Evolutionary conservation across 768 basidiomycete species (phyloP), one percentile per base, ranked within the genome.

Genomic region (Neoboletus subvelutipes): DNA sequence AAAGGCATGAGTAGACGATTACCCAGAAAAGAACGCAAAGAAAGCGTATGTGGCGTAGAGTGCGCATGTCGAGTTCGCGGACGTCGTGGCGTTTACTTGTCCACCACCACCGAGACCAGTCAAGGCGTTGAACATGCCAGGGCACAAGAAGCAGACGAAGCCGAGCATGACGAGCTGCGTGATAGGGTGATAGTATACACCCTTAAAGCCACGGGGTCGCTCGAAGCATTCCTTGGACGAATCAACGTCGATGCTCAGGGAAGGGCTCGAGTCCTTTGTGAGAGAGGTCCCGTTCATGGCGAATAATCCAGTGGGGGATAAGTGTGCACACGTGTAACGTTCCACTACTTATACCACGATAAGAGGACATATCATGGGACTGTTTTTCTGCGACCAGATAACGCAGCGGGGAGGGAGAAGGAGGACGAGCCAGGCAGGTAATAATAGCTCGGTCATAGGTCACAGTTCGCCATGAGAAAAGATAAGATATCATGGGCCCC

Each of bases 31-130:
- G 75, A 87, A 86, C 4, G 82, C 81, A 11, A 75, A 74, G 56
- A 80, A 71, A 7, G 83, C 80, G 56, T 83, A 85, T 9, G 80
- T 80, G 1, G 82, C 73, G 61, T 91, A 91, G 5, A 89, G 70
- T 5, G 87, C 83, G 6, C 83, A 76, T 62, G 88, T 90, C 3
- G 86, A 80, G 63, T 91, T 88, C 10, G 89, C 86, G 63, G 80
- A 81, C 8, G 83, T 87, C 5, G 76, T 77, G 4, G 81, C 61
- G 62, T 90, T 83, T 39, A 88, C 64, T 71, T 87, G 87, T 0
- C 91, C 91, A 45, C 87, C 90, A 42, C 80, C 88, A 4, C 91
- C 90, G 50, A 94, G 77, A 36, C 90, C 88, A 54, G 83, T 88
- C 64, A 90, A 74, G 9, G 88, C 83, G 64, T 91, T 90, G 75